Evolutionary conservation across 495 filamentous ascomycete species (phyloP).

Genomic region (Aspergillus bridgeri): DNA sequence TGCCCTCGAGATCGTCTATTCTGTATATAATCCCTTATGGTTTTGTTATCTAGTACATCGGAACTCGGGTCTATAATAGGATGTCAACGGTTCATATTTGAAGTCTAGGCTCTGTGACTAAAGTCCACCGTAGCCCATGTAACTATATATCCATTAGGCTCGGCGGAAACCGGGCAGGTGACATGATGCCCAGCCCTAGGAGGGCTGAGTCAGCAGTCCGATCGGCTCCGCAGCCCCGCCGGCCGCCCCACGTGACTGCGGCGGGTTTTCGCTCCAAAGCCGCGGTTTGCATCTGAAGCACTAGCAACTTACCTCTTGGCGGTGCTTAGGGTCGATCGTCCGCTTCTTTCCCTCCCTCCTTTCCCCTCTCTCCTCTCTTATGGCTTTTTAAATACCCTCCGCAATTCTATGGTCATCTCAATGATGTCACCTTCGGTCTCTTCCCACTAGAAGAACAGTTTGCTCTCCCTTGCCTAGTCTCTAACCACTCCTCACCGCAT

Average conservation of each 20-base stretch:
- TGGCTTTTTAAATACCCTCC: neutral
- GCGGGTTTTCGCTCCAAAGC: slow-evolving; percentile 1
- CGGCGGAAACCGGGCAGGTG: too few relatives aligned
- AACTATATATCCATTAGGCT: too few relatives aligned
- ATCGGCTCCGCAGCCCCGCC: neutral
- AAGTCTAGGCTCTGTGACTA: too few relatives aligned
- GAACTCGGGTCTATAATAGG: neutral
- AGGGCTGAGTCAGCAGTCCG: neutral
- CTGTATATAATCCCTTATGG: slow-evolving; percentile 1
- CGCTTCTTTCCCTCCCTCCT: neutral
- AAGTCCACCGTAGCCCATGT: too few relatives aligned
- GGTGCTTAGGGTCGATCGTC: neutral
- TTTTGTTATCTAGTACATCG: neutral
- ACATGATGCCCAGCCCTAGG: neutral
- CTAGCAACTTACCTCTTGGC: neutral
- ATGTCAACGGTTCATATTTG: neutral
- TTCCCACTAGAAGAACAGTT: neutral
- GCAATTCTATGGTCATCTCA: neutral
- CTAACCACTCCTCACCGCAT: neutral
- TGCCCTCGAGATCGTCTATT: neutral
- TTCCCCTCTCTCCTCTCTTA: neutral
- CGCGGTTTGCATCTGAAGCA: slow-evolving; percentile 12
- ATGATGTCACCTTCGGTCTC: slow-evolving; percentile 13
- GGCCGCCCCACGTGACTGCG: neutral
- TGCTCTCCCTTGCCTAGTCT: neutral